Base-by-base conservation (phyloP, 257 asterid species). In the Paulownia fortunei region DNA sequence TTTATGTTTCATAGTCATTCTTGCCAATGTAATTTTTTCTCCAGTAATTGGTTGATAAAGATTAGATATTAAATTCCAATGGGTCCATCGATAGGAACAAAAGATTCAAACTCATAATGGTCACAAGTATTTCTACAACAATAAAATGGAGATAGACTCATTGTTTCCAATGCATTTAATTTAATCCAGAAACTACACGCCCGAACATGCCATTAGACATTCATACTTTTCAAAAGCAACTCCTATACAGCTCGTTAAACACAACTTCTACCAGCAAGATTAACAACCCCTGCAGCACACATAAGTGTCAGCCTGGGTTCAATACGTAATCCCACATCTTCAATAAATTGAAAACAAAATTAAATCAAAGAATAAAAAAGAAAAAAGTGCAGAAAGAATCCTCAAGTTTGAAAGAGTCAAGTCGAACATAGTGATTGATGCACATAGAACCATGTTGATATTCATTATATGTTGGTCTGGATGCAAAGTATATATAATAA, bases 381-480 rank as follows among this genome's bases (percentile, higher is more conserved):
- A 15, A 58, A 58, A 68, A 56, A 24, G 3, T 13, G 37, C 47
- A 44, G 52, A 61, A 46, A 78, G 24, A 60, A 78, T 60, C 46
- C 74, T 51, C 46, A 47, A 52, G 49, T 64, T 37, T 13, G 34
- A 44, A 46, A 63, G 15, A 8, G 36, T 39, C 9, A 4, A 46
- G 51, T 39, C 73, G 23, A 36, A 44, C 61, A 26, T 18, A 77
- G 26, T 16, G 34, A 46, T 23, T 27, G 64, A n/a, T 51, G 78
- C 82, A 34, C 47, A n/a, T 42, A 46, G 10, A 49, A 21, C 34
- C 66, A 41, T 26, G 39, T 34, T 36, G 18, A 8, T 71, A 58
- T 39, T 34, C 16, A 64, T 41, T 8, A 21, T 46, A 65, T 37
- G 58, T 21, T 8, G 46, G 58, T 12, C 39, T 8, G 39, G 19